Percentiles rank a stretch among this genome's conserved stretches.
phyloP scores from a whole-genome alignment of 2,329 filamentous ascomycete genomes.

The Penicillium concentricum region DNA sequence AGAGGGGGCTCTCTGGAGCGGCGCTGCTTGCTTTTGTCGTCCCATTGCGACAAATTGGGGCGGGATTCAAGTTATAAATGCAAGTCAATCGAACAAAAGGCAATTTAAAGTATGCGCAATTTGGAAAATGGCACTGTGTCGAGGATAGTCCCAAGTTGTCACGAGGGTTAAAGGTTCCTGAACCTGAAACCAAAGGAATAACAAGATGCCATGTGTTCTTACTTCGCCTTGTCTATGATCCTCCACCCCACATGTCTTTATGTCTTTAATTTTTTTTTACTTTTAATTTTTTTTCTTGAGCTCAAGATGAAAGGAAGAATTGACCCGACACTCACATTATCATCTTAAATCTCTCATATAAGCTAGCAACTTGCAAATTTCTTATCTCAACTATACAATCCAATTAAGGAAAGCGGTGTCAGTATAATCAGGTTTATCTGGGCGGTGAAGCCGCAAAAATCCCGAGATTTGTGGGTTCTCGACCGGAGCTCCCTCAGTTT shows the following conservation, averaged over 20 bases:
- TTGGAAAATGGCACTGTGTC: background rate
- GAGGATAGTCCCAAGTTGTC: background rate
- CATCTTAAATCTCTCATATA: background rate
- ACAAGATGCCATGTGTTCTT: constrained; percentile 42
- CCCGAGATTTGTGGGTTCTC: constrained; percentile 2
- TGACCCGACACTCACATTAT: background rate
- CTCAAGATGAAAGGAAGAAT: background rate
- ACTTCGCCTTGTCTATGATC: constrained; percentile 23
- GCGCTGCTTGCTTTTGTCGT: constrained; percentile 66
- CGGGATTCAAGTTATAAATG: background rate
- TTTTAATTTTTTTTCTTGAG: constrained; percentile 7
- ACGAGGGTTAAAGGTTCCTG: background rate
- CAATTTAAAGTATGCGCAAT: background rate
- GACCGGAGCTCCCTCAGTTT: background rate
- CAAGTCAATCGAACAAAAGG: background rate
- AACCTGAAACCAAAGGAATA: constrained; percentile 11
- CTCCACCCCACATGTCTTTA: constrained; percentile 16
- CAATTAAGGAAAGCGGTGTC: constrained; percentile 12
- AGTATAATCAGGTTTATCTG: background rate
- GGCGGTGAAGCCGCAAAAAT: constrained; percentile 10
- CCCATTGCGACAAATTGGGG: constrained; percentile 55
- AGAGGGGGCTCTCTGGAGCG: constrained; percentile 64
- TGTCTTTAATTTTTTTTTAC: too few species aligned
- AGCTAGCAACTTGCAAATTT: background rate
- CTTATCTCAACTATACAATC: constrained; percentile 1